These are phyloP conservation scores for Cyathus striatus DNA, from an alignment of 768 basidiomycete genomes.

Conservation along the genomic window DNA sequence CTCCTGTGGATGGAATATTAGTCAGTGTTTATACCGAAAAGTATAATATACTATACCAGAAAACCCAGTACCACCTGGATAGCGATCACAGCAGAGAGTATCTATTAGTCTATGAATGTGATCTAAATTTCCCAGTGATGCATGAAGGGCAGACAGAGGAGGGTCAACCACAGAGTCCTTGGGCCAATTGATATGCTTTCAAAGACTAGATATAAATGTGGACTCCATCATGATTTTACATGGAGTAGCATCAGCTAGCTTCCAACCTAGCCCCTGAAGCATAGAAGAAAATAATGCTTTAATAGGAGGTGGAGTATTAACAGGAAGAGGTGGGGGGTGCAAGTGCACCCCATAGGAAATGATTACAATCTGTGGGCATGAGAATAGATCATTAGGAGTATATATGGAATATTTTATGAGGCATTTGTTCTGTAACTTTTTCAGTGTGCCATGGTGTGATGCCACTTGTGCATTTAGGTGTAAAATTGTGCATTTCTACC, in stretches of 20 bases:
- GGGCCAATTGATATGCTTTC: constrained; percentile 12
- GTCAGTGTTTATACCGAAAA: background rate
- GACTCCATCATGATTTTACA: constrained; percentile 15
- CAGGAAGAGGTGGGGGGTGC: background rate
- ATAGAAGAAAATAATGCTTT: constrained; percentile 8
- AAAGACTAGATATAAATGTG: constrained; percentile 13
- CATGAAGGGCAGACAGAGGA: background rate
- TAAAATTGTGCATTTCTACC: too few species aligned
- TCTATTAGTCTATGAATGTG: constrained; percentile 15
- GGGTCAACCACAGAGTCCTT: constrained; percentile 4
- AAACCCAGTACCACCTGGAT: constrained; percentile 16
- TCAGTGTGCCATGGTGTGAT: constrained; percentile 8
- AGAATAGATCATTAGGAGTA: background rate
- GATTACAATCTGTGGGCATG: background rate
- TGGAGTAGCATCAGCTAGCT: constrained; percentile 21
- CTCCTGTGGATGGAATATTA: constrained; percentile 2
- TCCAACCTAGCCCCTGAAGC: constrained; percentile 14
- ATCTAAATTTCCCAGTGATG: constrained; percentile 7
- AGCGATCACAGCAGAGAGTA: constrained; percentile 8
- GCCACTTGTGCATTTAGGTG: too few species aligned
- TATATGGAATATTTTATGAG: constrained; percentile 1
- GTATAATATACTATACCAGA: constrained; percentile 9
- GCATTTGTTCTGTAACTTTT: constrained; percentile 1
- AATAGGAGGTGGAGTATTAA: constrained; percentile 5
- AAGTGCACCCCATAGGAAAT: background rate